Conservation (phyloP, 1,284 basidiomycete species). For the Leccinum cinnamomeum region DNA sequence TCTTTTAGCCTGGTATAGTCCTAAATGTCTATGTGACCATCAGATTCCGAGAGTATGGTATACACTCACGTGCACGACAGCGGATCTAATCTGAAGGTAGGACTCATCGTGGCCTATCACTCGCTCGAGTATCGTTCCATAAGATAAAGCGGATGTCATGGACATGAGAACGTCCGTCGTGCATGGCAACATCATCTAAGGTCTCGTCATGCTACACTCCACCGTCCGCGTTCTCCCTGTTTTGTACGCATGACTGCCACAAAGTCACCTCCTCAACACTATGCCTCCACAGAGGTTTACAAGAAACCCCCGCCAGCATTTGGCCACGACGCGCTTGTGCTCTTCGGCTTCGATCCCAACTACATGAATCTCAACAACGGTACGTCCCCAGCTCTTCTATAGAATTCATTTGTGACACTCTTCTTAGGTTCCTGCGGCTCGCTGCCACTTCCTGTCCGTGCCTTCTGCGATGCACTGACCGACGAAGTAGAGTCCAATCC, state of each 20-base stretch:
- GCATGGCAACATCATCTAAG: neutral
- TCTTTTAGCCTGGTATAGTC: too few relatives aligned
- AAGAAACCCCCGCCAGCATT: conserved; percentile 43
- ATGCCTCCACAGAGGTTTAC: conserved; percentile 17
- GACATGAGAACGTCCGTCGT: neutral
- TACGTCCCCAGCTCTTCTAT: conserved; percentile 24
- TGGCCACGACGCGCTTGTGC: conserved; percentile 49
- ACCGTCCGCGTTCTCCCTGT: neutral
- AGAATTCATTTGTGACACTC: neutral
- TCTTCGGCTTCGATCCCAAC: conserved; percentile 52
- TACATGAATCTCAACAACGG: conserved; percentile 71
- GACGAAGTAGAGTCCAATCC: conserved; percentile 58
- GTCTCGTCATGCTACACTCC: neutral
- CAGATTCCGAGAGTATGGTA: neutral
- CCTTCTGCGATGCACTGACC: conserved; percentile 46
- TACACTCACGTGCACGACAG: conserved; percentile 45
- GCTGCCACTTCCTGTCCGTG: conserved; percentile 58
- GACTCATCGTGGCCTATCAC: conserved; percentile 62
- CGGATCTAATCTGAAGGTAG: conserved; percentile 57
- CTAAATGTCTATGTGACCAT: neutral
- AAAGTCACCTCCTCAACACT: neutral
- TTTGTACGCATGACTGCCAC: neutral
- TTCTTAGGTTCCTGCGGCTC: conserved; percentile 68
- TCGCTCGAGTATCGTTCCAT: conserved; percentile 73
- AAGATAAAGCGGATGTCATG: conserved; percentile 71